Conservation (phyloP, 2,329 filamentous ascomycete species). For the Leptographium galeiforme region DNA sequence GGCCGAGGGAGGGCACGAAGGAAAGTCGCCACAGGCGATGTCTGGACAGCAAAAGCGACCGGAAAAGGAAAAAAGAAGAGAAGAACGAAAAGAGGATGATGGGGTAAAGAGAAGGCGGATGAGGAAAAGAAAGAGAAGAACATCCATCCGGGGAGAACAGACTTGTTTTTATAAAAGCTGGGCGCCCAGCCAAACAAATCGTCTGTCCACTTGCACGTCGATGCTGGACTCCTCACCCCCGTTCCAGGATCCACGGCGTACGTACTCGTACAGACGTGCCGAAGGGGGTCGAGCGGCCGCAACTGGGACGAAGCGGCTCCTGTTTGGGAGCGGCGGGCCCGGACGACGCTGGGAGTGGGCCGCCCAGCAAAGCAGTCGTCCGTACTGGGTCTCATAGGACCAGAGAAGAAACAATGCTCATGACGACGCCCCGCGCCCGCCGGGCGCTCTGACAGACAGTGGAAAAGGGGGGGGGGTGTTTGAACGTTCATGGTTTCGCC, state of each 20-base stretch:
- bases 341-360: not conserved
- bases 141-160: not conserved
- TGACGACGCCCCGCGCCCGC: not conserved
- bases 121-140: not conserved
- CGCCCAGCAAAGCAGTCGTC: too few species aligned
- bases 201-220: not conserved
- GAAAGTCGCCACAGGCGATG: not conserved
- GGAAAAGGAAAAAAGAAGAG: not conserved
- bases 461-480: not conserved
- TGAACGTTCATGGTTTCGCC: not conserved
- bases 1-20: not conserved
- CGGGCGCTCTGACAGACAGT: not conserved
- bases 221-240: too few species aligned
- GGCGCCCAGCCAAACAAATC: too few species aligned
- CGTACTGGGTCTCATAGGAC: not conserved
- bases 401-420: not conserved
- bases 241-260: not conserved
- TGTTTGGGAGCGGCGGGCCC: slow-evolving; percentile 2
- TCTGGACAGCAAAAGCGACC: not conserved
- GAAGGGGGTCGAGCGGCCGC: not conserved
- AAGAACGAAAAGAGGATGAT: not conserved
- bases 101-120: not conserved
- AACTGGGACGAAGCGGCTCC: not conserved
- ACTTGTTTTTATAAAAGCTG: not conserved
- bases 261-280: not conserved